Evolutionary conservation across 768 basidiomycete species (phyloP).

Genomic region (Pulveroboletus frians): DNA sequence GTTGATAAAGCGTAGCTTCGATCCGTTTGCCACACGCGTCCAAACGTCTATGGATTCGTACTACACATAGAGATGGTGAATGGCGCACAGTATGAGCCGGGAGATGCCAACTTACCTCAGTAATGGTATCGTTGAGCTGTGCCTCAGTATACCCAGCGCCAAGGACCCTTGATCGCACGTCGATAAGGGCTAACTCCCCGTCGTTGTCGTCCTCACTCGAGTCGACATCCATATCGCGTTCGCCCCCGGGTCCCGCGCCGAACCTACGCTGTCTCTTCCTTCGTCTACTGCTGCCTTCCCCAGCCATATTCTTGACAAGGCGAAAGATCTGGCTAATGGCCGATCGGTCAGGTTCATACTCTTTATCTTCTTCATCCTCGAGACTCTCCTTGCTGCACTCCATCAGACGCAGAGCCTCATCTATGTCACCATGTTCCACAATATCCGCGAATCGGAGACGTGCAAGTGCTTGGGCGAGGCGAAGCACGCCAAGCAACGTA

Average conservation of each 20-base stretch:
- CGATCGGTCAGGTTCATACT: slow-evolving; percentile 70
- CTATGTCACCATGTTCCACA: slow-evolving; percentile 85
- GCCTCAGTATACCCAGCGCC: slow-evolving; percentile 88
- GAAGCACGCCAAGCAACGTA: slow-evolving; percentile 90
- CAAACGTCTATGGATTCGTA: slow-evolving; percentile 84
- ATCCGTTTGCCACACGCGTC: slow-evolving; percentile 76
- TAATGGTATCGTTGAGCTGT: slow-evolving; percentile 81
- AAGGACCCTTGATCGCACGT: slow-evolving; percentile 81
- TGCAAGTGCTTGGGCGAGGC: slow-evolving; percentile 91
- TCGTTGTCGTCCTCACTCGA: slow-evolving; percentile 65
- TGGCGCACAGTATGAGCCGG: background rate
- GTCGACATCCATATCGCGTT: slow-evolving; percentile 66
- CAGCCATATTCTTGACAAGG: slow-evolving; percentile 84
- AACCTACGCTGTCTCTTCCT: slow-evolving; percentile 47
- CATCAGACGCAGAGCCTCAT: slow-evolving; percentile 96
- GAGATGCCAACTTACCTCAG: slow-evolving; percentile 49
- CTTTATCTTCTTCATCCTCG: slow-evolving; percentile 70
- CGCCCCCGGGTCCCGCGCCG: slow-evolving; percentile 64
- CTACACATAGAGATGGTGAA: slow-evolving; percentile 38
- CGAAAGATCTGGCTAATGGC: slow-evolving; percentile 81
- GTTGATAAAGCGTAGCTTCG: slow-evolving; percentile 68
- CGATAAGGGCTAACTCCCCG: slow-evolving; percentile 75
- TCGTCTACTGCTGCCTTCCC: slow-evolving; percentile 35
- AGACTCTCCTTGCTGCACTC: slow-evolving; percentile 92
- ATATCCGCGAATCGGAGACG: slow-evolving; percentile 79